Conservation (phyloP, 1,139 yeast genomes). For the Yamadazyma spencermartinsiae region DNA sequence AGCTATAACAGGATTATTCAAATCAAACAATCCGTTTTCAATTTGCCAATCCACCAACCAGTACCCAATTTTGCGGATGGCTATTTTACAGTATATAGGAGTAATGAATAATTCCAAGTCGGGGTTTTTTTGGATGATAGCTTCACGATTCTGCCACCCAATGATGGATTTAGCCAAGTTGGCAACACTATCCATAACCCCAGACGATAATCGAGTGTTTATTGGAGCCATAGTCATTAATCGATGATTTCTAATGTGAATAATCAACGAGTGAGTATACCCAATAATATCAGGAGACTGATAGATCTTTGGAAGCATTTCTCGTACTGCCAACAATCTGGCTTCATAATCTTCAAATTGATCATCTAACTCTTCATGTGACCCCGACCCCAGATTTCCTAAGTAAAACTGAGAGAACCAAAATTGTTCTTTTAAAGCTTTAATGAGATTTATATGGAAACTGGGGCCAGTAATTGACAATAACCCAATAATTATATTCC, state of each 20-base stretch:
- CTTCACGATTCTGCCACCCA: slow-evolving; percentile 22
- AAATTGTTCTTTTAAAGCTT: slow-evolving; percentile 38
- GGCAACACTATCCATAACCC: slow-evolving; percentile 29
- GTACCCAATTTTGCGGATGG: slow-evolving; percentile 44
- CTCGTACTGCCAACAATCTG: slow-evolving; percentile 1
- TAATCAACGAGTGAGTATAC: slow-evolving; percentile 40
- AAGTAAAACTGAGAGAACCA: slow-evolving; percentile 28
- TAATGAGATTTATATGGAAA: slow-evolving; percentile 11
- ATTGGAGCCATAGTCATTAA: slow-evolving; percentile 41
- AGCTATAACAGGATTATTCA: slow-evolving; percentile 1
- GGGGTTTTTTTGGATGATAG: background rate
- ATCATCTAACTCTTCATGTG: background rate
- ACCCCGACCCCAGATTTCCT: background rate
- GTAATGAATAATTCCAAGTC: slow-evolving; percentile 28
- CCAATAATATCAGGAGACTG: slow-evolving; percentile 39
- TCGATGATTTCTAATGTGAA: slow-evolving; percentile 42
- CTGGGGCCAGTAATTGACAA: slow-evolving; percentile 3
- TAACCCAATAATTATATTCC: slow-evolving; percentile 25
- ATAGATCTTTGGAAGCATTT: slow-evolving; percentile 21
- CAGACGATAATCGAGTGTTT: slow-evolving; percentile 36
- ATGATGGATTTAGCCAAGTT: slow-evolving; percentile 31
- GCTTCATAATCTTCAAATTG: slow-evolving; percentile 6
- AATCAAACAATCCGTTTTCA: slow-evolving; percentile 18
- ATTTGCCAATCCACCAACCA: slow-evolving; percentile 51
- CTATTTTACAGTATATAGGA: slow-evolving; percentile 42